phyloP scores from a whole-genome alignment of 1,284 basidiomycete species.

The Ganoderma sp. region DNA sequence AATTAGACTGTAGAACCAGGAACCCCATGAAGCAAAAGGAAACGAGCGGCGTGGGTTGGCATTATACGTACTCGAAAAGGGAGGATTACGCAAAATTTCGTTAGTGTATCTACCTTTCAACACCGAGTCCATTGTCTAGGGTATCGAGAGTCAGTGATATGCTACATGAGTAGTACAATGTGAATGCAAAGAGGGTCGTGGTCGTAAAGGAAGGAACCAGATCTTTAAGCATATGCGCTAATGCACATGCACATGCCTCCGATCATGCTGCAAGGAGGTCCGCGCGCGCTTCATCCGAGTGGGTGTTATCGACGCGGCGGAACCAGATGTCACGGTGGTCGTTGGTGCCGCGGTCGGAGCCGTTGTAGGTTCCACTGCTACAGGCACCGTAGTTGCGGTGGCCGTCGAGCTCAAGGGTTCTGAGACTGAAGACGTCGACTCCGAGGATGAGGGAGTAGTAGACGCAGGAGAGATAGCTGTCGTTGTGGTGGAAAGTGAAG shows the following conservation, averaged over 20 bases:
- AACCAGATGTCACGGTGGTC: not conserved
- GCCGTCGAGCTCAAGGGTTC: not conserved
- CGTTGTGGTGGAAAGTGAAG: not conserved
- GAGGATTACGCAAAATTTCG: not conserved
- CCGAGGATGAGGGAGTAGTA: not conserved
- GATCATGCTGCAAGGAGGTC: not conserved
- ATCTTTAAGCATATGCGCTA: not conserved
- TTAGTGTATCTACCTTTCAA: not conserved
- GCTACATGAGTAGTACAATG: slow-evolving; percentile 1
- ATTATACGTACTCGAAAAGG: not conserved
- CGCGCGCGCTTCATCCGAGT: slow-evolving; percentile 7
- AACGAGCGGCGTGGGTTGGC: not conserved
- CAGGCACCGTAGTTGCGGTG: not conserved
- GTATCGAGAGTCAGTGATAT: not conserved
- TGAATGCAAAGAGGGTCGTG: too few relatives aligned
- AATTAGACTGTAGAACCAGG: not conserved
- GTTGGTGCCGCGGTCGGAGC: not conserved
- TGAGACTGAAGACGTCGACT: not conserved
- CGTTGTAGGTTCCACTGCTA: not conserved
- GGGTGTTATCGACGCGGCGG: not conserved
- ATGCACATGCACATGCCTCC: not conserved
- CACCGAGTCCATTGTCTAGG: not conserved
- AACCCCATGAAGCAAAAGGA: not conserved
- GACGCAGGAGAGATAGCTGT: not conserved
- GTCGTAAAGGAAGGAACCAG: not conserved